Conservation (phyloP, 2,329 filamentous ascomycete species). For the Nannizziopsis barbatae region DNA sequence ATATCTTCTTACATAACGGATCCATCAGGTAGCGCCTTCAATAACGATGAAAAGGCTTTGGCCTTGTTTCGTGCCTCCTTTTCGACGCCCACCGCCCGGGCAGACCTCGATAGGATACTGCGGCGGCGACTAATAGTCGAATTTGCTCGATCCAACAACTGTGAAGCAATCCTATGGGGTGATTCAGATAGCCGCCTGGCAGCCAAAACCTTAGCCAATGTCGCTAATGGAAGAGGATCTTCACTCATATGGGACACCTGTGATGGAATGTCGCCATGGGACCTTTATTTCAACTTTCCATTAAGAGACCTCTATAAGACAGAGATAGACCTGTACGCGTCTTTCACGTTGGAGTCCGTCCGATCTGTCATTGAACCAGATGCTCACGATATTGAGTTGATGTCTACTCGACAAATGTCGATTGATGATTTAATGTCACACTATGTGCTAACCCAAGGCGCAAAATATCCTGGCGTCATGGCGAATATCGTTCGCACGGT, state of each 20-base stretch:
- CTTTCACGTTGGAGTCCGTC: conserved; percentile 44
- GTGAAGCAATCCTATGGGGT: conserved; percentile 65
- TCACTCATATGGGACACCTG: conserved; percentile 69
- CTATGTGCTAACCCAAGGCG: conserved; percentile 79
- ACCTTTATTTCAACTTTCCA: conserved; percentile 60
- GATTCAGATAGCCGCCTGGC: conserved; percentile 81
- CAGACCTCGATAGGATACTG: conserved; percentile 62
- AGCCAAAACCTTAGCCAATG: conserved; percentile 72
- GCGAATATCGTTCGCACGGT: conserved; percentile 90
- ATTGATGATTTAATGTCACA: conserved; percentile 84
- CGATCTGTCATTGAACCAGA: conserved; percentile 33
- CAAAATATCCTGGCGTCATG: conserved; percentile 79
- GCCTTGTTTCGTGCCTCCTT: conserved; percentile 48
- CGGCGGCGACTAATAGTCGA: conserved; percentile 59
- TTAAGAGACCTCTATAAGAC: conserved; percentile 73
- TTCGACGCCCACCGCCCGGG: conserved; percentile 61
- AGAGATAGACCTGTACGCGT: conserved; percentile 60
- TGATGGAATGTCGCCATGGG: conserved; percentile 56
- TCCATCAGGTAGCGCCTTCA: conserved; percentile 20
- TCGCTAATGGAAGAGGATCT: conserved; percentile 81
- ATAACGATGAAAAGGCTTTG: conserved; percentile 39
- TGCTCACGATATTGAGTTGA: conserved; percentile 26
- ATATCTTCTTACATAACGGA: conserved; percentile 24
- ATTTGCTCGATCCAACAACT: conserved; percentile 49
- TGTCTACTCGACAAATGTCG: conserved; percentile 50